Conservation (phyloP, 148 eudicot genomes). For the Gaultheria prostrata region DNA sequence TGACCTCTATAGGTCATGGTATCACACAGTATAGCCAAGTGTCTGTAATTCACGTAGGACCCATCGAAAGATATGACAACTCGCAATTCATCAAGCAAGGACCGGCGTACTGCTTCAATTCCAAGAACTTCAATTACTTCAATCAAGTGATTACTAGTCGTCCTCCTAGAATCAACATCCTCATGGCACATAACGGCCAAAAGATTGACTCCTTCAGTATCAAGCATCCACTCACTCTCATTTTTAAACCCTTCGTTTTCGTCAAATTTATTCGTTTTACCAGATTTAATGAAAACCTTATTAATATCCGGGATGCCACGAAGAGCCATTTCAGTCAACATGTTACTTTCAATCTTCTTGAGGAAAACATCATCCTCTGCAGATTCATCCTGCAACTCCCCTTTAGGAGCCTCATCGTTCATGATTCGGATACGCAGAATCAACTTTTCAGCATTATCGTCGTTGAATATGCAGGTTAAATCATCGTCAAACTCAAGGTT, state of each 20-base stretch:
- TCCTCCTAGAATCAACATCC: conserved; percentile 83
- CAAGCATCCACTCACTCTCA: conserved; percentile 97
- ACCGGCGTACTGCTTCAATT: conserved; percentile 91
- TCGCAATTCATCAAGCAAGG: conserved; percentile 88
- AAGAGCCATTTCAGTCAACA: conserved; percentile 98
- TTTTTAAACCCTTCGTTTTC: conserved; percentile 77
- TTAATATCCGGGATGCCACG: conserved; percentile 92
- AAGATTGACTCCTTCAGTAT: conserved; percentile 97
- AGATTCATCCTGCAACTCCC: conserved; percentile 78
- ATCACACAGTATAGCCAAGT: conserved; percentile 93
- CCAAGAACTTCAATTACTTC: conserved; percentile 97
- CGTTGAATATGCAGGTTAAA: conserved; percentile 85
- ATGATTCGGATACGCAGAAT: conserved; percentile 94
- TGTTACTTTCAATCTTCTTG: conserved; percentile 90
- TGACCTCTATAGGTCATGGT: conserved; percentile 99
- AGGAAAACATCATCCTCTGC: conserved; percentile 98
- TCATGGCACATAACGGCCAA: conserved; percentile 93
- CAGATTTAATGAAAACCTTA: conserved; percentile 86
- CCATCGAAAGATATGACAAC: conserved; percentile 98
- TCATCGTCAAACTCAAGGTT: conserved; percentile 90
- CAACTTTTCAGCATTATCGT: conserved; percentile 95
- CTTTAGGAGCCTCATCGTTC: conserved; percentile 96
- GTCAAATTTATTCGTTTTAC: conserved; percentile 75
- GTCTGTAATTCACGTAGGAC: conserved; percentile 93
- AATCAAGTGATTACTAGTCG: conserved; percentile 95